Base-by-base conservation (phyloP, 225 moss, liverwort and hornwort genomes). In the Lunularia cruciata region DNA sequence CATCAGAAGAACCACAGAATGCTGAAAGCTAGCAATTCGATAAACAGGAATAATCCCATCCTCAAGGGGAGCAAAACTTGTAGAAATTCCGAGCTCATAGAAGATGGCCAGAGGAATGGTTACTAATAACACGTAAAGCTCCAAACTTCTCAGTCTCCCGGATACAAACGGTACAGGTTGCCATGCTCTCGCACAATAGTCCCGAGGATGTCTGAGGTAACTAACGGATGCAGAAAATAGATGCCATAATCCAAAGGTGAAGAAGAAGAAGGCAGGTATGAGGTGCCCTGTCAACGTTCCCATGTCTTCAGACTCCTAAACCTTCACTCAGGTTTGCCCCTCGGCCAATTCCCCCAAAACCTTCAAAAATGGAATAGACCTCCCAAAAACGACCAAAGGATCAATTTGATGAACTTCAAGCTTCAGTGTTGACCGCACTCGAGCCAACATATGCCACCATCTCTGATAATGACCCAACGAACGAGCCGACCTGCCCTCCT, bases 41-140 rank as follows among this genome's bases (percentile, higher is more conserved):
- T 94, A 86, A 65, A 80, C 69, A 1, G 91, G 91, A 57, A 94
- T 91, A 12, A 81, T 49, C 30, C 91, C 91, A 1, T 89, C 78
- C 71, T 82, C 86, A 0, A 94, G 59, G 35, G 94, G 87, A 40
- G 60, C 78, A 34, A 94, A 94, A 69, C 84, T 84, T 33, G 94
- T 91, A 18, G 91, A 91, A 59, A 94, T 77, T 33, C 87, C 91
- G 40, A 94, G 87, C 86, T 94, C 91, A 72, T 91, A 94, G 67
- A 94, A 88, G 49, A 95, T 75, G 23, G 91, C 91, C 30, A 95
- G 26, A 6, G 94, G 94, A 48, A 95, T 85, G 72, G 82, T 62
- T 36, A 76, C 33, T 72, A 95, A 79, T 37, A 95, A 66, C 25
- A 91, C 70, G 77, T 89, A 89, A 0, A 95, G 86, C 84, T 95